phyloP scores from a whole-genome alignment of 148 eudicot species.

The Euryodendron excelsum region DNA sequence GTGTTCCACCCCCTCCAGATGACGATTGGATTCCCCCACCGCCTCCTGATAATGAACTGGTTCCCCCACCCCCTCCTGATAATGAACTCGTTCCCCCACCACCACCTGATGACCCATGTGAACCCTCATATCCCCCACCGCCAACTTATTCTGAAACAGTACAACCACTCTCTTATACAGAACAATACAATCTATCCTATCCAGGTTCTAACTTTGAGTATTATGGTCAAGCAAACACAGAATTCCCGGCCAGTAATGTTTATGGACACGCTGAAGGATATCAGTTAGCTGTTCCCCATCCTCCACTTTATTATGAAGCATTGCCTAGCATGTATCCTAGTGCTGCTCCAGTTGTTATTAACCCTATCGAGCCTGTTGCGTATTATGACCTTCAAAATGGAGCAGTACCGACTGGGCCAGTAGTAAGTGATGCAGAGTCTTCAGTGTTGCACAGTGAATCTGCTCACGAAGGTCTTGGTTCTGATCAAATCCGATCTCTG shows the following conservation, averaged over 20 bases:
- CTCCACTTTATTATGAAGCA: constrained; percentile 50
- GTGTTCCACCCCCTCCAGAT: constrained; percentile 72
- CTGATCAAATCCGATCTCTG: constrained; percentile 29
- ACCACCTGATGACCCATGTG: constrained; percentile 86
- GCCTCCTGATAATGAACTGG: constrained; percentile 81
- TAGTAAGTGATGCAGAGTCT: constrained; percentile 29
- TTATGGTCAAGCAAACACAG: constrained; percentile 40
- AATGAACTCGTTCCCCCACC: constrained; percentile 88
- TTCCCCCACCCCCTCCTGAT: constrained; percentile 97
- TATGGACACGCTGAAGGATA: constrained; percentile 49
- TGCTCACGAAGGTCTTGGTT: constrained; percentile 20
- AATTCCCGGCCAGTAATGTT: constrained; percentile 28
- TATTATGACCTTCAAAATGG: constrained; percentile 66
- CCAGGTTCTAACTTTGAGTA: constrained; percentile 45
- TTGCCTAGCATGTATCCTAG: constrained; percentile 34
- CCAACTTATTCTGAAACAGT: constrained; percentile 42
- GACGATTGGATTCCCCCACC: constrained; percentile 93
- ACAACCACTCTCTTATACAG: constrained; percentile 46
- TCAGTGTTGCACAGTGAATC: constrained; percentile 30
- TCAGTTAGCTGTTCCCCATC: constrained; percentile 39
- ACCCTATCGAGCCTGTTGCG: constrained; percentile 43
- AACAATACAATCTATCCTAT: constrained; percentile 45
- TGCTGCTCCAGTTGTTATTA: constrained; percentile 39
- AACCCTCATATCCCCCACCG: constrained; percentile 39
- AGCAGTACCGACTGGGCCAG: constrained; percentile 33